These are phyloP conservation scores for Atractiella rhizophila DNA, from an alignment of 768 basidiomycete genomes.

Conservation along the genomic window DNA sequence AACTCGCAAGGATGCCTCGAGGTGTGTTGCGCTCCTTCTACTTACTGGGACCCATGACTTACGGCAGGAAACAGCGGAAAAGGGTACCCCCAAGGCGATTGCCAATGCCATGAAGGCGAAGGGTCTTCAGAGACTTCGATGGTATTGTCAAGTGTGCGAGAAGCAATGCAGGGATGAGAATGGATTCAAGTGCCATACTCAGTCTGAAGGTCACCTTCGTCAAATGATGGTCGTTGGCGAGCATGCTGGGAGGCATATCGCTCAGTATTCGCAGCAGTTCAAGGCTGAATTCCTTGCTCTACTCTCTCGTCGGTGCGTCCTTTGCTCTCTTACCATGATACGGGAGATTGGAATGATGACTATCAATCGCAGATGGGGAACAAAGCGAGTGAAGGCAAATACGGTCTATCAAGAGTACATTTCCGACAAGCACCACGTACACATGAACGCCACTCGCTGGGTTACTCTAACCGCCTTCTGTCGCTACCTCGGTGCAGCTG, in stretches of 20 bases:
- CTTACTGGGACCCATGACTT: too few relatives aligned
- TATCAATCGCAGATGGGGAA: constrained; percentile 39
- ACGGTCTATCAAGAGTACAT: constrained; percentile 96
- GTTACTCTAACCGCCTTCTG: constrained; percentile 89
- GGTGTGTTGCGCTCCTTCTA: too few relatives aligned
- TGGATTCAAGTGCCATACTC: constrained; percentile 86
- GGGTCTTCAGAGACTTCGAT: constrained; percentile 59
- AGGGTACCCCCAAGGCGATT: constrained; percentile 24
- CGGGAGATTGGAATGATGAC: constrained; percentile 1
- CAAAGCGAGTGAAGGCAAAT: constrained; percentile 83
- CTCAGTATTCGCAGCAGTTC: constrained; percentile 66
- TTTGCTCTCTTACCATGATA: background rate
- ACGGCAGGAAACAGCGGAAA: too few relatives aligned
- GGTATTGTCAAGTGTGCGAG: constrained; percentile 98
- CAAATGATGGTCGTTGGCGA: constrained; percentile 97
- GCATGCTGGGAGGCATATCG: constrained; percentile 69
- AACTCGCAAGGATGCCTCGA: too few relatives aligned
- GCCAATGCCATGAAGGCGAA: constrained; percentile 97
- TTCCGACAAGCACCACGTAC: constrained; percentile 68
- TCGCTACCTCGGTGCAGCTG: constrained; percentile 61
- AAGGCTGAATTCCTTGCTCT: constrained; percentile 77
- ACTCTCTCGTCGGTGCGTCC: constrained; percentile 48
- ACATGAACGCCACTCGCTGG: constrained; percentile 98
- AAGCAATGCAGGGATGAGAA: constrained; percentile 96
- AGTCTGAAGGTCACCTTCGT: constrained; percentile 67